Evolutionary conservation across 306 rosid species (phyloP), one percentile per base, ranked within the genome.

Genomic region (Vicia sativa): DNA sequence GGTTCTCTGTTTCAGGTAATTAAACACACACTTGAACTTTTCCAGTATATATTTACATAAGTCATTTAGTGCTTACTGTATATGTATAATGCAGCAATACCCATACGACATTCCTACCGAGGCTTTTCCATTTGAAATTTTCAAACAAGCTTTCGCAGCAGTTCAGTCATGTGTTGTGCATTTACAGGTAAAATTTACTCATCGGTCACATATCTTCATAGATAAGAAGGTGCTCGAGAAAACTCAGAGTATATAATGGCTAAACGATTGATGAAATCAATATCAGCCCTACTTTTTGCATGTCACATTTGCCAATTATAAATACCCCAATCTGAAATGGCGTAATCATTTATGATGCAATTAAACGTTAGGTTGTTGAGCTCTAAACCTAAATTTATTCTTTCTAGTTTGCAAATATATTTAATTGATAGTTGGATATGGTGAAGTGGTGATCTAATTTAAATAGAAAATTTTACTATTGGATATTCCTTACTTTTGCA

Each of bases 91-190:
- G 74, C 92, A 93, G 99, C 99, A 93, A 93, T 93, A 93, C 73
- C 99, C 99, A 18, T 90, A 83, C 72, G 99, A 93, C 66, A 87
- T 88, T 77, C 99, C 99, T 28, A 90, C 99, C 0, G 99, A 93
- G 80, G 99, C 99, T 37, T 93, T 93, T 82, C 65, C 97, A n/a
- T 93, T 85, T 71, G 95, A 90, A 77, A 93, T 93, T 74, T 93
- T 93, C 86, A 90, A 90, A 77, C 99, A 93, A 85, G 97, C 99
- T 73, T 93, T 93, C 55, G 99, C 92, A 76, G 99, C 95, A 3
- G 87, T 93, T 82, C 99, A 93, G 82, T 93, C 97, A 18, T 93
- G 97, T 65, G 99, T 93, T 28, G 99, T 93, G 77, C 99, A 93
- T 88, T 82, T 93, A 76, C 99, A 93, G 96, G 99, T 87, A 72